These are phyloP conservation scores for Penicillium angulare DNA, from an alignment of 495 filamentous ascomycete genomes.

Conservation along the genomic window DNA sequence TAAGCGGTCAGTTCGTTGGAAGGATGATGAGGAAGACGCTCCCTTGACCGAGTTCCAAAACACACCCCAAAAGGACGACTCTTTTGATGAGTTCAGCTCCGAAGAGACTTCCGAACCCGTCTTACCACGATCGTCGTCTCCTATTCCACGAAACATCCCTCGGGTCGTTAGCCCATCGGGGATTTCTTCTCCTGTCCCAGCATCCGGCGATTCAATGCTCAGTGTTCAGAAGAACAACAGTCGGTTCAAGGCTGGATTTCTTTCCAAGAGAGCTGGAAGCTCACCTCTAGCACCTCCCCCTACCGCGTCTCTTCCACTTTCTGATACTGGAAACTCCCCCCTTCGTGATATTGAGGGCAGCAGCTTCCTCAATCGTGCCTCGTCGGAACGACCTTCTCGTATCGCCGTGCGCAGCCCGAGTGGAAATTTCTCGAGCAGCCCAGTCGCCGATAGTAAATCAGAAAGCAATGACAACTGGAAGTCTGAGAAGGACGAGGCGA, in stretches of 20 bases:
- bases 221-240: conserved; percentile 58
- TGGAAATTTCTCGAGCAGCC: conserved; percentile 44
- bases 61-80: conserved; percentile 65
- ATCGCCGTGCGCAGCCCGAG: conserved; percentile 48
- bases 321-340: conserved; percentile 63
- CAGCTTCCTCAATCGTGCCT: conserved; percentile 56
- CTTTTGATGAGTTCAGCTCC: conserved; percentile 51
- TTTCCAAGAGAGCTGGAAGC: conserved; percentile 68
- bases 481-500: conserved; percentile 55
- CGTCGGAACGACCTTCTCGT: conserved; percentile 47
- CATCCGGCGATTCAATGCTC: conserved; percentile 31
- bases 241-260: conserved; percentile 87
- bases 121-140: conserved; percentile 41
- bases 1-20: conserved; percentile 86
- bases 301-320: conserved; percentile 56
- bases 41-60: conserved; percentile 84
- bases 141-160: conserved; percentile 43
- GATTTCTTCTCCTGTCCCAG: conserved; percentile 31
- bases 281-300: conserved; percentile 64
- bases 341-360: conserved; percentile 63
- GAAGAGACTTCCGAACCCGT: conserved; percentile 32
- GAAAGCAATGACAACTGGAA: conserved; percentile 45
- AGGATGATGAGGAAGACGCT: conserved; percentile 84
- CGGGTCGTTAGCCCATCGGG: conserved; percentile 34
- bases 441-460: conserved; percentile 37